These are phyloP conservation scores for Fusarium tricinctum DNA, from an alignment of 2,329 filamentous ascomycete genomes.

Conservation along the genomic window DNA sequence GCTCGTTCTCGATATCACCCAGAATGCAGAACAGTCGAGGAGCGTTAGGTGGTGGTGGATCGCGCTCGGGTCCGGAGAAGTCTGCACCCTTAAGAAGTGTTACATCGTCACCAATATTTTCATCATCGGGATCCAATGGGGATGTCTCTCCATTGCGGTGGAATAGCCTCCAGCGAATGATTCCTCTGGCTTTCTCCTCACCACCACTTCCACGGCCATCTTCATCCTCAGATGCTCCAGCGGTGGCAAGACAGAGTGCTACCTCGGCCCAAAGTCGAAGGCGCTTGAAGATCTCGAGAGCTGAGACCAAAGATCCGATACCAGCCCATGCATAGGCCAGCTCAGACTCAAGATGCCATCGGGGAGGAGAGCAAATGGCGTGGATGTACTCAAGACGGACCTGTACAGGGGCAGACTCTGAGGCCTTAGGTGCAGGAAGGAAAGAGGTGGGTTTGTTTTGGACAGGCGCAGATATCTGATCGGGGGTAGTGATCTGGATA, in stretches of 20 bases:
- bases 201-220: slow-evolving; percentile 67
- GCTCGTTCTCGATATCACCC: slow-evolving; percentile 85
- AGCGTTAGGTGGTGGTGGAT: slow-evolving; percentile 83
- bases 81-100: slow-evolving; percentile 67
- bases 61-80: slow-evolving; percentile 72
- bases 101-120: slow-evolving; percentile 65
- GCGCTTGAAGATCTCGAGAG: slow-evolving; percentile 95
- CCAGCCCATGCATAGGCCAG: slow-evolving; percentile 92
- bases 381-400: slow-evolving; percentile 88
- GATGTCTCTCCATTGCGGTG: slow-evolving; percentile 65
- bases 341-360: slow-evolving; percentile 96
- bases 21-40: slow-evolving; percentile 93
- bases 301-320: slow-evolving; percentile 88
- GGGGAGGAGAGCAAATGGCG: slow-evolving; percentile 83
- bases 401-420: slow-evolving; percentile 82
- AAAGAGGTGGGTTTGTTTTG: slow-evolving; percentile 76
- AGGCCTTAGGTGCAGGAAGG: slow-evolving; percentile 79
- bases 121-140: slow-evolving; percentile 62
- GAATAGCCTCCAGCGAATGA: slow-evolving; percentile 85
- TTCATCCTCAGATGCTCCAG: slow-evolving; percentile 69
- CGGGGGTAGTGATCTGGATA: slow-evolving; percentile 61
- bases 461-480: slow-evolving; percentile 47
- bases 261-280: slow-evolving; percentile 95
- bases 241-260: slow-evolving; percentile 84
- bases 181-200: slow-evolving; percentile 83